phyloP scores from a whole-genome alignment of 441 rosid species.

The Omphalea diandra region DNA sequence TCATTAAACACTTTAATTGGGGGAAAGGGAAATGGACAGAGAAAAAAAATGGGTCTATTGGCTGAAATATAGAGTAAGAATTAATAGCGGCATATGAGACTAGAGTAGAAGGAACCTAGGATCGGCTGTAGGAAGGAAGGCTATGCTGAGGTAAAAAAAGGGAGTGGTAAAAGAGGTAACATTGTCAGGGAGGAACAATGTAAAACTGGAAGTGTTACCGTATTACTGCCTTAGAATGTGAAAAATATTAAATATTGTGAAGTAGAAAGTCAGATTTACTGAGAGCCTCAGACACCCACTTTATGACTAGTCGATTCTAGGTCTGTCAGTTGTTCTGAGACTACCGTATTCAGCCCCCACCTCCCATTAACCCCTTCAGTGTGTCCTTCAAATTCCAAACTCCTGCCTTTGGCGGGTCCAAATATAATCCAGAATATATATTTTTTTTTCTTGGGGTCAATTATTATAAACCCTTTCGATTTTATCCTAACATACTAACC shows the following conservation, averaged over 20 bases:
- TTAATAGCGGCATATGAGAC: too few species aligned
- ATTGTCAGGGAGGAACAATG: neutral
- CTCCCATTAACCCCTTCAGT: neutral
- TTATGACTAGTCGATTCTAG: slow-evolving; percentile 15
- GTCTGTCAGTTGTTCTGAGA: slow-evolving; percentile 27
- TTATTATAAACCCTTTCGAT: too few species aligned
- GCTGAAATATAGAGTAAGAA: too few species aligned
- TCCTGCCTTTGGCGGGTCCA: neutral
- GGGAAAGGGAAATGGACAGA: too few species aligned
- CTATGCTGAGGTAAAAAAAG: neutral
- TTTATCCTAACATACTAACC: too few species aligned
- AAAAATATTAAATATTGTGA: neutral
- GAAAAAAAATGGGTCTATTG: too few species aligned
- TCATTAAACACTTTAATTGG: too few species aligned
- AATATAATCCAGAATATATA: too few species aligned
- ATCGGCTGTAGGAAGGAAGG: slow-evolving; percentile 1
- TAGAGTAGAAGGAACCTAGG: neutral
- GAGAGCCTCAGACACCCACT: slow-evolving; percentile 22
- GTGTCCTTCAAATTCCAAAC: neutral
- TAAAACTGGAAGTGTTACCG: too few species aligned
- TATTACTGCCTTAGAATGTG: slow-evolving; percentile 12
- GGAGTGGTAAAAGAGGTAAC: neutral
- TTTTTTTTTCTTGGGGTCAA: too few species aligned
- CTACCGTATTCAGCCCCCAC: slow-evolving; percentile 4
- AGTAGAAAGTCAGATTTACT: neutral